Evolutionary conservation across 768 basidiomycete genomes (phyloP).

Genomic region (Leccinum rimulosum): DNA sequence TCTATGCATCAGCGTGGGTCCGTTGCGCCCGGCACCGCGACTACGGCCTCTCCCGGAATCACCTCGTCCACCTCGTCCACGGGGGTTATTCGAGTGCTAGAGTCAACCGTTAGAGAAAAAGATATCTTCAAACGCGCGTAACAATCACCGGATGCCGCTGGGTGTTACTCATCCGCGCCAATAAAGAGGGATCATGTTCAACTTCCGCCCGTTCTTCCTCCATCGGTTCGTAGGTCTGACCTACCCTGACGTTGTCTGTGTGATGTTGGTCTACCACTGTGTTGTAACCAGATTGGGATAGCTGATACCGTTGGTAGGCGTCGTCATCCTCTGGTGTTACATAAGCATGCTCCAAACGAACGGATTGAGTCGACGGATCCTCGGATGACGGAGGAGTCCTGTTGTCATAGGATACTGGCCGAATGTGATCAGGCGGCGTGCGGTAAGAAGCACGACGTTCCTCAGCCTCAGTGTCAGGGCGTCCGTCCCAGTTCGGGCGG

Average conservation of each 20-base stretch:
- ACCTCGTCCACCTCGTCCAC: constrained; percentile 25
- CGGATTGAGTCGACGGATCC: neutral
- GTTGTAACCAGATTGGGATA: neutral
- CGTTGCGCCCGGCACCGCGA: constrained; percentile 21
- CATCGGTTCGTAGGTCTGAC: constrained; percentile 12
- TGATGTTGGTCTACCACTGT: constrained; percentile 5
- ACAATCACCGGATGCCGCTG: constrained; percentile 22
- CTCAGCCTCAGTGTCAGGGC: constrained; percentile 10
- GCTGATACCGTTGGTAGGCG: constrained; percentile 12
- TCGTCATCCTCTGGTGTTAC: constrained; percentile 16
- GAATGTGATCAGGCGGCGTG: constrained; percentile 4
- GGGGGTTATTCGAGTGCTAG: constrained; percentile 16
- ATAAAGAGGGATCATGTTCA: constrained; percentile 18
- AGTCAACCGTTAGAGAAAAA: neutral
- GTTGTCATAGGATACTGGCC: constrained; percentile 7
- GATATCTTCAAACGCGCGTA: neutral
- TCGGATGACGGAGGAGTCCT: neutral
- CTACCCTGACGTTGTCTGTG: constrained; percentile 4
- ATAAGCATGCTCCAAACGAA: constrained; percentile 11
- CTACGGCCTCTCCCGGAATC: constrained; percentile 22
- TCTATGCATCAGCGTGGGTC: constrained; percentile 16
- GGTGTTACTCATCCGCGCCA: constrained; percentile 25
- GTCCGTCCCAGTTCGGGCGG: constrained; percentile 13
- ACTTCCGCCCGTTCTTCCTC: constrained; percentile 11
- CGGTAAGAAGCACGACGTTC: constrained; percentile 13